These are phyloP conservation scores for Mallotus nudiflorus DNA, from an alignment of 345 rosid genomes.

Conservation along the genomic window DNA sequence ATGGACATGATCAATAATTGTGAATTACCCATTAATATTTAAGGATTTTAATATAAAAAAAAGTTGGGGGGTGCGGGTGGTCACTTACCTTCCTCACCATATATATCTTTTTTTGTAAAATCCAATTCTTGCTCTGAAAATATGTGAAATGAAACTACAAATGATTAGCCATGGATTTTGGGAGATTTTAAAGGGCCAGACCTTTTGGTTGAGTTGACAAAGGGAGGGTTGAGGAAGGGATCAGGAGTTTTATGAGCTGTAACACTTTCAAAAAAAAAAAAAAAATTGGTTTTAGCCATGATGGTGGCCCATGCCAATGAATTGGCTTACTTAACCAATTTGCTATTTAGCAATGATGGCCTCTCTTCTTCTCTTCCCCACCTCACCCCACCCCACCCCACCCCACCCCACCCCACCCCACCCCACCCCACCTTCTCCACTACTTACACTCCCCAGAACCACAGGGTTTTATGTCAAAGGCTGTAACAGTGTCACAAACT, in stretches of 20 bases:
- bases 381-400: neutral
- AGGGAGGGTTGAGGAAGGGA: neutral
- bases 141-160: slow-evolving; percentile 23
- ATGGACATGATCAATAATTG: neutral
- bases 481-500: slow-evolving; percentile 27
- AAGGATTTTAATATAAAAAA: too few species aligned
- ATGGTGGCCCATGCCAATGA: slow-evolving; percentile 43
- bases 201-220: neutral
- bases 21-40: neutral
- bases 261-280: slow-evolving; percentile 14
- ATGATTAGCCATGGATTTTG: slow-evolving; percentile 44
- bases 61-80: too few species aligned
- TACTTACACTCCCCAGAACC: neutral
- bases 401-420: too few species aligned
- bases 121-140: neutral
- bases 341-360: slow-evolving; percentile 40
- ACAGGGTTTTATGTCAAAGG: slow-evolving; percentile 16
- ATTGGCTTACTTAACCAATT: slow-evolving; percentile 4
- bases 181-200: slow-evolving; percentile 23
- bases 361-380: slow-evolving; percentile 6
- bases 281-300: slow-evolving; percentile 17
- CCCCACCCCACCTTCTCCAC: too few species aligned
- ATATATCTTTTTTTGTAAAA: neutral
- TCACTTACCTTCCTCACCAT: neutral
- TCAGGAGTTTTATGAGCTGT: slow-evolving; percentile 19